Evolutionary conservation across 192 early-diverging fungal species (phyloP), one percentile per base, ranked within the genome.

Genomic region (Backusella tarrabulga): DNA sequence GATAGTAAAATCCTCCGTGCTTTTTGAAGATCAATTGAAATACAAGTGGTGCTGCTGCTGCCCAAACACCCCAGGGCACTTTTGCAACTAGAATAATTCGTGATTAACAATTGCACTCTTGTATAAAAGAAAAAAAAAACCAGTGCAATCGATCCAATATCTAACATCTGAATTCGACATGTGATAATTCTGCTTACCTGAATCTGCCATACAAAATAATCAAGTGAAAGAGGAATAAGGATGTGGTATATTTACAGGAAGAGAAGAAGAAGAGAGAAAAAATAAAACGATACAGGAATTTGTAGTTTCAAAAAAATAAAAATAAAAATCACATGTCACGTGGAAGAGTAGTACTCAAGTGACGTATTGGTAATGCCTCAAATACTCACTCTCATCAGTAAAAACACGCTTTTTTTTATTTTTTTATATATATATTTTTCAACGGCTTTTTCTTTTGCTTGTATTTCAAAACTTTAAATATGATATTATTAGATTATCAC

Each of bases 401-500:
- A 23, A 69, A 21, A 70, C 68, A 12, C 35, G 41, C 21, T 69
- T 21, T 35, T 23, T 69, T 70, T 70, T 34, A 26, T 14, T 40
- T 42, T 70, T 42, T n/a, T n/a, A n/a, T 40, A 40, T 40, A 40
- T 40, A 32, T 32, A 32, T 32, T 32, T 32, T 32, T 32, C 32
- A 32, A 32, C 32, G 32, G 32, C 17, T 6, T 40, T 69, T 19
- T 21, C 1, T 36, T 35, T 38, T 21, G 23, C 38, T 21, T 71
- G 32, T 32, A 29, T 32, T 21, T 50, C 19, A 17, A 4, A 40
- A 21, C 35, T 38, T 34, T 15, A 70, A 70, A 42, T 26, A 91
- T 91, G 89, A 89, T 91, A 77, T 80, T 91, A 67, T 80, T 91
- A 67, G 90, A 91, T 79, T 88, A 88, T 79, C 86, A 89, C 73